These are phyloP conservation scores for Aphanomyces invadans DNA, from an alignment of 352 stramenopile genomes.

Conservation along the genomic window DNA sequence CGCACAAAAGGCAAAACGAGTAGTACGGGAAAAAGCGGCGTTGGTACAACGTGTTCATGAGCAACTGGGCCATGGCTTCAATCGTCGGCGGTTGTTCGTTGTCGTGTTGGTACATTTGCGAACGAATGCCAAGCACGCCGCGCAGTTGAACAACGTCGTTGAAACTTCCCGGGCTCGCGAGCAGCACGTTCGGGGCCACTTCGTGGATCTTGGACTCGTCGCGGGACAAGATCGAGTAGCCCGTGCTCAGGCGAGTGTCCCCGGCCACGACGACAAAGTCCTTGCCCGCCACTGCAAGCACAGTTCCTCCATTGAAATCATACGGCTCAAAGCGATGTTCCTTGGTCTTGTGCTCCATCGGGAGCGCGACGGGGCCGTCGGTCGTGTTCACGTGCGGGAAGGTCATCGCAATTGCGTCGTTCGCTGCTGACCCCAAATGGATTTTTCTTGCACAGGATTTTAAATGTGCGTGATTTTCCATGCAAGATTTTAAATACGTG, in stretches of 20 bases:
- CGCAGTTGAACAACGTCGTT: constrained; percentile 84
- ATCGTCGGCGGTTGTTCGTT: constrained; percentile 91
- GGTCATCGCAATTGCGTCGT: constrained; percentile 3
- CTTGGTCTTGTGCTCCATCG: constrained; percentile 15
- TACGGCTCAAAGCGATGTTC: constrained; percentile 65
- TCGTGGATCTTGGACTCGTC: constrained; percentile 88
- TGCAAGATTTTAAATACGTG: no score
- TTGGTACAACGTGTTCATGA: constrained; percentile 98
- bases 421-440: constrained; percentile 22
- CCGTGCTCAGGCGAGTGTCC: constrained; percentile 94
- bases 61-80: constrained; percentile 91
- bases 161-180: constrained; percentile 73
- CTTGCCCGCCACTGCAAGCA: constrained; percentile 89
- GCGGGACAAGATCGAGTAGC: constrained; percentile 96
- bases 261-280: constrained; percentile 96
- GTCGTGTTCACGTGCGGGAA: constrained; percentile 7
- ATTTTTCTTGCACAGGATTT: background rate
- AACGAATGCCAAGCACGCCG: constrained; percentile 65
- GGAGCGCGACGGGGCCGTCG: background rate
- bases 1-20: constrained; percentile 96
- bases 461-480: no score
- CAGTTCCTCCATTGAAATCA: constrained; percentile 79
- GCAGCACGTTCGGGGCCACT: constrained; percentile 59
- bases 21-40: constrained; percentile 99
- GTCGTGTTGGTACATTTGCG: constrained; percentile 92